Percentiles rank a stretch among this genome's conserved stretches.
Conservation (phyloP, 176 grass and related monocot genomes). For the Aegilops tauschii region DNA sequence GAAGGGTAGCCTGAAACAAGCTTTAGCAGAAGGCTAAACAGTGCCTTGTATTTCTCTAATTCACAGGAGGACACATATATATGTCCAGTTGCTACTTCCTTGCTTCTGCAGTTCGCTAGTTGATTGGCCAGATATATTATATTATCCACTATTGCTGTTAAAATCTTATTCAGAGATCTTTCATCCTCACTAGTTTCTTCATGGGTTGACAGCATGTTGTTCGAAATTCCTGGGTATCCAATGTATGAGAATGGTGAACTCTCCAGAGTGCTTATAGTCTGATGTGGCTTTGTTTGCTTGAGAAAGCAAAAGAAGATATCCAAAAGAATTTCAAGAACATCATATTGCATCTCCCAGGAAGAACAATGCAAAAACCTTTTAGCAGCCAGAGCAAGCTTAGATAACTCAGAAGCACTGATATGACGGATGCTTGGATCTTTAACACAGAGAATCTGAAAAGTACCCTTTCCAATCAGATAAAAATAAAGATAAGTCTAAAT, state of each 20-base stretch:
- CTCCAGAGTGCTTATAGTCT: background rate
- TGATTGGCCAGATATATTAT: slow-evolving; percentile 41
- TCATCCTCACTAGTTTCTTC: slow-evolving; percentile 33
- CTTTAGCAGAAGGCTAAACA: slow-evolving; percentile 51
- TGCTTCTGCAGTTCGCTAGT: slow-evolving; percentile 9
- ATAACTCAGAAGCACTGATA: slow-evolving; percentile 35
- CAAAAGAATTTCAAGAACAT: slow-evolving; percentile 51
- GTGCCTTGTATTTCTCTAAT: slow-evolving; percentile 39
- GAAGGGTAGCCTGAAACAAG: slow-evolving; percentile 60
- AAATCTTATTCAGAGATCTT: slow-evolving; percentile 35
- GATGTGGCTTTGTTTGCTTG: slow-evolving; percentile 32
- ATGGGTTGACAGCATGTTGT: slow-evolving; percentile 19
- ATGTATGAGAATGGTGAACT: slow-evolving; percentile 11
- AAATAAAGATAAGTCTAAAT: slow-evolving; percentile 19
- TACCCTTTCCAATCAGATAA: slow-evolving; percentile 28
- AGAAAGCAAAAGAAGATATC: slow-evolving; percentile 57
- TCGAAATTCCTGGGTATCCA: slow-evolving; percentile 30
- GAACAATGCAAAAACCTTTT: slow-evolving; percentile 49
- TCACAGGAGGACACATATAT: slow-evolving; percentile 9
- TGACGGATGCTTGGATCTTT: slow-evolving; percentile 27
- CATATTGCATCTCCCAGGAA: slow-evolving; percentile 38
- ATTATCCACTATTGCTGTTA: slow-evolving; percentile 43
- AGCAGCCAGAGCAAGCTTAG: slow-evolving; percentile 46
- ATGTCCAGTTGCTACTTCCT: background rate
- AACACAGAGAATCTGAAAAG: slow-evolving; percentile 51